Base-by-base conservation (phyloP, 2,329 filamentous ascomycete genomes). In the Hypoxylon sp. region DNA sequence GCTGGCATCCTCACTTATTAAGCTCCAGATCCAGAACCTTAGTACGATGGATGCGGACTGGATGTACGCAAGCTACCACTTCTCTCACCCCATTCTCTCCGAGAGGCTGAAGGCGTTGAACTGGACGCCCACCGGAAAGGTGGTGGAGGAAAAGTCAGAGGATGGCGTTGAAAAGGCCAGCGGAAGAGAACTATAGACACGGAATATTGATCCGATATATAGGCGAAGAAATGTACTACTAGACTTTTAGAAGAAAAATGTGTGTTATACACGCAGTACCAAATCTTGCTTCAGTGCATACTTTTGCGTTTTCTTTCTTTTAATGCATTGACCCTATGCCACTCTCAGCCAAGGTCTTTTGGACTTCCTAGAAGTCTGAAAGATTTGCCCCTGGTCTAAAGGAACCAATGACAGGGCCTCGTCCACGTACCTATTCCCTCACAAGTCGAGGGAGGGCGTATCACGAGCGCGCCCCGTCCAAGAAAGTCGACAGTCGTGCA, bases 31-130 rank as follows among this genome's bases (percentile, higher is more conserved):
- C 74, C 94, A 98, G 83, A 99, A 99, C 77, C 85, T 99, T 70
- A 97, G 93, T 79, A 96, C 92, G 65, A 98, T 99, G 94, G 95
- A 99, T 73, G 95, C 95, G 26, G 96, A 99, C 80, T 97, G 92
- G 91, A 89, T 97, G 86, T 99, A 97, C 79, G 95, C 95, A 56
- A 96, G 91, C 80, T 99, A 98, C 84, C 94, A 99, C 82, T 97
- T 96, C 85, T 97, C 94, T 22, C 95, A 99, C 80, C 95, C 95
- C 0, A 97, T 98, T 70, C 83, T 99, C 70, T 91, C 94, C 1
- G 96, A 99, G 85, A 89, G 95, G 73, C 84, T 99, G 73, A 92
- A 91, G 78, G 95, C 94, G 1, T 85, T 99, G 64, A 90, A 92
- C 68, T 99, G 94, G 94, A 89, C 89, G 74, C 88, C 92, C 64